Evolutionary conservation across 2,329 filamentous ascomycete genomes (phyloP), one percentile per base, ranked within the genome.

Genomic region (Penicillium sp.): DNA sequence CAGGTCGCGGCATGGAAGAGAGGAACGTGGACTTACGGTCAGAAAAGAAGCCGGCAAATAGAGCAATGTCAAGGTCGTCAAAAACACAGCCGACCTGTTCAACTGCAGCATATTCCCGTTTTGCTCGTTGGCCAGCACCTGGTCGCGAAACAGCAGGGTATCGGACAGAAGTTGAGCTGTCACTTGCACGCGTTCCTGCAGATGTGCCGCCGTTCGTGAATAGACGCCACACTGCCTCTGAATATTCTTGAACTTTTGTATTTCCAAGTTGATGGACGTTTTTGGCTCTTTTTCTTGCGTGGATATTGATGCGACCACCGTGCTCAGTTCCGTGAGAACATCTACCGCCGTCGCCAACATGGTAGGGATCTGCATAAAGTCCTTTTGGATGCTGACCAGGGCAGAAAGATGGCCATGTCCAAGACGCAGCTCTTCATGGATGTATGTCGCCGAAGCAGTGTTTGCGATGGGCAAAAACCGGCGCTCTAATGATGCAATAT

Each of bases 401-500:
- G 45, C 43, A 26, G 50, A 49, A 2, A 58, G 47, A n/a, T 58
- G 50, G 14, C 52, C 49, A 28, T 54, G 35, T 2, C 59, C 50
- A 1, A 54, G 7, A 6, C 59, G 42, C 18, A 56, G 35, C 9
- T 47, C 52, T 14, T 53, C 52, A 20, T 63, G 54, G 12, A 67
- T 65, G 30, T 59, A 57, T 28, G 46, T 60, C 54, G 42, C 61
- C 8, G 57, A 56, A 1, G 57, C 59, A 1, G 33, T 48, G 53
- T 61, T 24, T 59, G 63, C 61, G 18, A 68, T 59, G 5, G 61
- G 58, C 16, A 69, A 55, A 14, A 67, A 62, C 6, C 59, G 55
- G 3, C 59, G 56, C 49, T 71, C 67, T 8, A 65, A 55, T 33
- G 59, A 56, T 1, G 60, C 61, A 16, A 72, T 63, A 28, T 67